Conservation (phyloP, 164 flowering plant species). For the Aristolochia fimbriata region DNA sequence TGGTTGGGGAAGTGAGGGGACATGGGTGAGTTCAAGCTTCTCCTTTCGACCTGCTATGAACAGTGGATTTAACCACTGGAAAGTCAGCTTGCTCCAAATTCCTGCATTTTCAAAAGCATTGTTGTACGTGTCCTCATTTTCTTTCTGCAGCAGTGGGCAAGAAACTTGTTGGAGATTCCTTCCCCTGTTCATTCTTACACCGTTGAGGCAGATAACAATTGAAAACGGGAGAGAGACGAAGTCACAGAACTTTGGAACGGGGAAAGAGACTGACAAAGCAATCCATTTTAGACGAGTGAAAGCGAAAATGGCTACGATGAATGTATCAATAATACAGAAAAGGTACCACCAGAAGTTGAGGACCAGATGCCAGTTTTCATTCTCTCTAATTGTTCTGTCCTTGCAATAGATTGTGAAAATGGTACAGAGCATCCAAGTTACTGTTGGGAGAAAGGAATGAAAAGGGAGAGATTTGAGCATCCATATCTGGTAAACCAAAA, state of each 20-base stretch:
- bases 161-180: conserved; percentile 15
- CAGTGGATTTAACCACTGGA: conserved; percentile 68
- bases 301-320: conserved; percentile 19
- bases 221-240: conserved; percentile 37
- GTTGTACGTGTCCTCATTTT: neutral
- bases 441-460: conserved; percentile 14
- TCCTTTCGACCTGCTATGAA: conserved; percentile 35
- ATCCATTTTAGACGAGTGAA: conserved; percentile 14
- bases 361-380: conserved; percentile 42
- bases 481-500: conserved; percentile 28
- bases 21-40: conserved; percentile 39
- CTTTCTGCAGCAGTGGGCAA: conserved; percentile 29
- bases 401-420: conserved; percentile 21
- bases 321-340: conserved; percentile 16
- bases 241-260: conserved; percentile 23
- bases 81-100: conserved; percentile 51
- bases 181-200: conserved; percentile 6
- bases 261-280: conserved; percentile 16
- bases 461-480: conserved; percentile 8
- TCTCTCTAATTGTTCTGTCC: conserved; percentile 12
- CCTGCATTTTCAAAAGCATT: conserved; percentile 36
- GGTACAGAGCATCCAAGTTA: conserved; percentile 40
- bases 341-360: conserved; percentile 53
- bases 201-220: conserved; percentile 34
- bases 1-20: conserved; percentile 53